phyloP scores from a whole-genome alignment of 345 rosid genomes.

The Boechera stricta region DNA sequence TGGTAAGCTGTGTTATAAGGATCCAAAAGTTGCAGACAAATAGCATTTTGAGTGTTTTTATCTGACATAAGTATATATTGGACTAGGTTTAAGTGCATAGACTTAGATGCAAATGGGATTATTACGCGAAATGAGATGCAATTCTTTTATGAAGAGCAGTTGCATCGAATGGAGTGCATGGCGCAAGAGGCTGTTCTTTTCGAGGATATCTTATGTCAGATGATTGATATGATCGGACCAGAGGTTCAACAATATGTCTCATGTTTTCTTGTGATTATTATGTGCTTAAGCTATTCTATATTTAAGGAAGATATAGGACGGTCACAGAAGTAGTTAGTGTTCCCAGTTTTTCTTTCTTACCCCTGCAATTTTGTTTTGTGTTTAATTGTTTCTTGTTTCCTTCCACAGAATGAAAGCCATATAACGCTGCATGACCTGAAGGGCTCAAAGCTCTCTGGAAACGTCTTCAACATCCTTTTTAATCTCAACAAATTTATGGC shows the following conservation, averaged over 20 bases:
- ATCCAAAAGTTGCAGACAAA: background rate
- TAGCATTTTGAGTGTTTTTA: background rate
- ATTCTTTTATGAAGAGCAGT: slow-evolving; percentile 92
- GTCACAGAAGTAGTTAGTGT: background rate
- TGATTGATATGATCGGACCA: slow-evolving; percentile 93
- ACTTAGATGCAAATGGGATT: slow-evolving; percentile 93
- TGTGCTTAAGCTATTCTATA: background rate
- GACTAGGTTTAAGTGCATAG: slow-evolving; percentile 88
- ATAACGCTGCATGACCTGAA: slow-evolving; percentile 72
- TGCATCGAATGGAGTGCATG: slow-evolving; percentile 99
- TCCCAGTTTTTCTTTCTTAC: background rate
- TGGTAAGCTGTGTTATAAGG: slow-evolving; percentile 55
- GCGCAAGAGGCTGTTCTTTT: slow-evolving; percentile 95
- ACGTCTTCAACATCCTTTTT: slow-evolving; percentile 89
- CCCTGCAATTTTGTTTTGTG: background rate
- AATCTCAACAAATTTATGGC: slow-evolving; percentile 98
- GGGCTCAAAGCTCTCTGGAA: slow-evolving; percentile 88
- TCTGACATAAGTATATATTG: slow-evolving; percentile 35
- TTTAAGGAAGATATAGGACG: background rate
- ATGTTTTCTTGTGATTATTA: slow-evolving; percentile 9
- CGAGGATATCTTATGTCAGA: slow-evolving; percentile 95
- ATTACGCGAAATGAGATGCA: slow-evolving; percentile 88
- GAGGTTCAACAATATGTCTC: slow-evolving; percentile 58
- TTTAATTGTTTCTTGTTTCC: slow-evolving; percentile 29
- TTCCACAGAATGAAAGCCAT: slow-evolving; percentile 68